Conservation (phyloP, 148 eudicot species). For the Fagopyrum esculentum region DNA sequence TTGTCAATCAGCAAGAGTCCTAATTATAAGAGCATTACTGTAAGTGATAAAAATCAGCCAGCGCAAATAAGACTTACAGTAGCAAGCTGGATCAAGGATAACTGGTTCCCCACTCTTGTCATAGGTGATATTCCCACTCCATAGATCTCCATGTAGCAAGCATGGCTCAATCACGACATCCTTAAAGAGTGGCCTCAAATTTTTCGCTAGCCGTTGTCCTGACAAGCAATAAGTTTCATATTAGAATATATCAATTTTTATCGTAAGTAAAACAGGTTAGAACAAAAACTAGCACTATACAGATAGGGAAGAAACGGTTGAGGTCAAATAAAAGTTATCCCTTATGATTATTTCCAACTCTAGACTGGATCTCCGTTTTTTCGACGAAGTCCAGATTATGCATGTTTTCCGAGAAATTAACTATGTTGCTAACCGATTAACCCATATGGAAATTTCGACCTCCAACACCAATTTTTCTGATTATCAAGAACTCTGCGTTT, state of each 20-base stretch:
- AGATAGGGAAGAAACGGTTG: not conserved
- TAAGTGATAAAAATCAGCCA: not conserved
- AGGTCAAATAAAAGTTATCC: not conserved
- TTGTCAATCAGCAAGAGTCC: not conserved
- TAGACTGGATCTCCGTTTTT: too few relatives aligned
- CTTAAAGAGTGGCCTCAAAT: slow-evolving; percentile 65
- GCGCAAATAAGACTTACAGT: slow-evolving; percentile 55
- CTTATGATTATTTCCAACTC: too few relatives aligned
- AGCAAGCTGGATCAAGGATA: slow-evolving; percentile 96
- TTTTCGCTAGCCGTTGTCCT: slow-evolving; percentile 80
- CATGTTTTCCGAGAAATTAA: too few relatives aligned
- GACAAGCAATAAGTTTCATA: slow-evolving; percentile 14
- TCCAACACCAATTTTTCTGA: too few relatives aligned
- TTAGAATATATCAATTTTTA: not conserved
- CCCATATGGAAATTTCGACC: too few relatives aligned
- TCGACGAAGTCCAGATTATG: too few relatives aligned
- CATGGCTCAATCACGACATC: slow-evolving; percentile 76
- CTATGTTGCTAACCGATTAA: too few relatives aligned
- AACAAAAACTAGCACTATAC: not conserved
- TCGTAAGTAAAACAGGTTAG: not conserved
- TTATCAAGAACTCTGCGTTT: too few relatives aligned
- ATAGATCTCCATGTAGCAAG: slow-evolving; percentile 89
- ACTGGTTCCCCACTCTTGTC: slow-evolving; percentile 90
- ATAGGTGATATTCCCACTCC: slow-evolving; percentile 94
- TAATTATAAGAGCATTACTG: not conserved